Evolutionary conservation across 2,329 filamentous ascomycete genomes (phyloP), one percentile per base, ranked within the genome.

Genomic region (Salinomyces thailandicus): DNA sequence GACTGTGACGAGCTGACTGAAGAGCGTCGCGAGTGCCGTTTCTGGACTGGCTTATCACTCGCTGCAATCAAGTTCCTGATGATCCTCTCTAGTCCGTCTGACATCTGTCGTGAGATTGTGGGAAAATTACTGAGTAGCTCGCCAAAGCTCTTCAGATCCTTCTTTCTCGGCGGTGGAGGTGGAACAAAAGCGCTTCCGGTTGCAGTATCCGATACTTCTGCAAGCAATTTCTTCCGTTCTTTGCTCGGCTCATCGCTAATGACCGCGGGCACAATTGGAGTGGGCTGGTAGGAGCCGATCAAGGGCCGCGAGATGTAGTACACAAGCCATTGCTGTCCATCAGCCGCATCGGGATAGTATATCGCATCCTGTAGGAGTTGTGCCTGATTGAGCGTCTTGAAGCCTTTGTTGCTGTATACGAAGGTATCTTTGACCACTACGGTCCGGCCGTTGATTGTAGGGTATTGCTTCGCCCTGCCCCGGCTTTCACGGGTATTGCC

Each of bases 361-460:
- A 94, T 73, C 24, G 74, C 70, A 60, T 98, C 93, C 55, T 75
- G 75, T 39, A 95, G 68, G 20, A 96, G 67, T 55, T 91, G 86
- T 19, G 87, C 85, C 58, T 96, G 91, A 46, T 85, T 86, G 44
- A 95, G 69, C 20, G 77, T 77, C 64, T 91, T 94, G 72, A 96
- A 98, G 85, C 87, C 91, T 71, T 98, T 98, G 57, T 96, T 96
- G 59, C 82, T 95, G 63, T 93, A 98, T 27, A 96, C 74, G 50
- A 81, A 81, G 17, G 81, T 77, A 62, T 98, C 91, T 62, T 96
- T 96, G 47, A 98, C 79, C 30, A 98, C 84, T 41, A 98, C 80
- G 32, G 84, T 95, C 52, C 85, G 77, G 22, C 87, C 86, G 62
- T 98, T 98, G 48, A 91, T 70, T 0, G 93, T 98, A 11, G 81